These are phyloP conservation scores for Phycomyces nitens DNA, from an alignment of 192 early-diverging fungal species.

Conservation along the genomic window DNA sequence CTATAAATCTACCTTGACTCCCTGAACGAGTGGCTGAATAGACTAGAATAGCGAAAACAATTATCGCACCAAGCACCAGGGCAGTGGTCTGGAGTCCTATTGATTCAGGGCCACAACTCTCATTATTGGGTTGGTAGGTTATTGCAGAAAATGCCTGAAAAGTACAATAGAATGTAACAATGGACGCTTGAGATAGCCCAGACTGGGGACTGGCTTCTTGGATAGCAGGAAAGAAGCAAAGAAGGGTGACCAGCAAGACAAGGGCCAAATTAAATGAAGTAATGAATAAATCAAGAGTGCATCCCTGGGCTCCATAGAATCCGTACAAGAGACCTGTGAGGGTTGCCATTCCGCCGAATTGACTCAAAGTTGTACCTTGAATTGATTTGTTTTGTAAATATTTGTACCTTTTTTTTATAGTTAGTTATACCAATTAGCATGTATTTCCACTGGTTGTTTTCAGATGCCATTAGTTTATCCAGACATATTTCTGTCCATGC, in stretches of 20 bases:
- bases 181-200: constrained; percentile 90
- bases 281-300: constrained; percentile 90
- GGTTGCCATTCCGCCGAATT: constrained; percentile 63
- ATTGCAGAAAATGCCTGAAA: constrained; percentile 87
- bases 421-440: constrained; percentile 68
- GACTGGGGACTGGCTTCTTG: constrained; percentile 88
- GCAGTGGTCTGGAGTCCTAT: constrained; percentile 74
- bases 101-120: constrained; percentile 81
- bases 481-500: constrained; percentile 87
- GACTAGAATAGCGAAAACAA: constrained; percentile 89
- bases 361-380: constrained; percentile 58
- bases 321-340: constrained; percentile 81
- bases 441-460: constrained; percentile 74
- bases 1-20: constrained; percentile 72
- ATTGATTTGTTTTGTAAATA: no score
- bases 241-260: constrained; percentile 58
- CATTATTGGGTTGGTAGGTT: constrained; percentile 64
- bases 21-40: constrained; percentile 91
- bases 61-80: constrained; percentile 82
- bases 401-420: not conserved
- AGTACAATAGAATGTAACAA: constrained; percentile 92
- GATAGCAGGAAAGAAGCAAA: constrained; percentile 71
- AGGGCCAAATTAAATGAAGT: constrained; percentile 85
- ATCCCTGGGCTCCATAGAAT: constrained; percentile 73
- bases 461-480: constrained; percentile 75